These are phyloP conservation scores for Betula pendula DNA, from an alignment of 306 rosid species.

Conservation along the genomic window DNA sequence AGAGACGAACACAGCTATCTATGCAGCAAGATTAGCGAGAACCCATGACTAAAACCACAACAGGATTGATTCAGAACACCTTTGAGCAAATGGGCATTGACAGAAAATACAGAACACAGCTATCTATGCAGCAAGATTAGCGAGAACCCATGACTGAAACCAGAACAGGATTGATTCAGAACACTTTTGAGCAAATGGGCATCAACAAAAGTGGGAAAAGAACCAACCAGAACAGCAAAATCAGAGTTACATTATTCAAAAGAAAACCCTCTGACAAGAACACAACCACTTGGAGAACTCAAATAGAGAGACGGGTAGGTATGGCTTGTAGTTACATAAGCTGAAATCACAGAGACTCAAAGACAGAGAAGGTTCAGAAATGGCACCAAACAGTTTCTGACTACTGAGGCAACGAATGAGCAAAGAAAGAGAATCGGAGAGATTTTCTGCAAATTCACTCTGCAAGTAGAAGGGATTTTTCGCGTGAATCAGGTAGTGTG, in stretches of 20 bases:
- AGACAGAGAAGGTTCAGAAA: slow-evolving; percentile 30
- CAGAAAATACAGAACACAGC: slow-evolving; percentile 29
- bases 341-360: slow-evolving; percentile 21
- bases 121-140: slow-evolving; percentile 38
- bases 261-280: slow-evolving; percentile 19
- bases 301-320: slow-evolving; percentile 14
- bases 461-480: slow-evolving; percentile 26
- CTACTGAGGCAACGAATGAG: slow-evolving; percentile 21
- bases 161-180: slow-evolving; percentile 39
- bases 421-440: slow-evolving; percentile 33
- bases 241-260: slow-evolving; percentile 62
- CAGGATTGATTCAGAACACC: slow-evolving; percentile 29
- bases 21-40: slow-evolving; percentile 58
- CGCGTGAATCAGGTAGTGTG: slow-evolving; percentile 44
- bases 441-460: slow-evolving; percentile 28
- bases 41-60: slow-evolving; percentile 48
- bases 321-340: slow-evolving; percentile 58
- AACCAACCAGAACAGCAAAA: slow-evolving; percentile 24
- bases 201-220: slow-evolving; percentile 35
- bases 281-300: slow-evolving; percentile 17
- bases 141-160: slow-evolving; percentile 65
- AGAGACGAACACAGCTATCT: slow-evolving; percentile 24
- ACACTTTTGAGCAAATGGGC: slow-evolving; percentile 42
- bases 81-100: slow-evolving; percentile 47
- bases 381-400: slow-evolving; percentile 22